Conservation (phyloP, 768 basidiomycete species). For the Hericium rajendrae region DNA sequence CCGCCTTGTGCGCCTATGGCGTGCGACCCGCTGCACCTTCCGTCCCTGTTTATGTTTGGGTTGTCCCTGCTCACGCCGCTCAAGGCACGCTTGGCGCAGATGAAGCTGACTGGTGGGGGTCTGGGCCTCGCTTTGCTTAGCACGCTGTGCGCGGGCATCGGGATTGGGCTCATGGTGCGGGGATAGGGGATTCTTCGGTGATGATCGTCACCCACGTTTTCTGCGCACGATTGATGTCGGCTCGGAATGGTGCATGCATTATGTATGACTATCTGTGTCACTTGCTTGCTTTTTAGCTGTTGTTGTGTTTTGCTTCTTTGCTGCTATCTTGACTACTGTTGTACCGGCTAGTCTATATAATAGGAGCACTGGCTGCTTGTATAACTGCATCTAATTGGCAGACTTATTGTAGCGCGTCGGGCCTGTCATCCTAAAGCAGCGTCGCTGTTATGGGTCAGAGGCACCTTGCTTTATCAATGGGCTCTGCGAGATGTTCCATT, state of each 20-base stretch:
- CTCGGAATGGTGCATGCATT: neutral
- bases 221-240: neutral
- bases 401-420: too few relatives aligned
- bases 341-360: neutral
- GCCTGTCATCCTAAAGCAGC: too few relatives aligned
- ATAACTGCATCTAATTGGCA: too few relatives aligned
- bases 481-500: too few relatives aligned
- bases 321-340: neutral
- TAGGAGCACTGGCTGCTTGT: neutral
- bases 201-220: neutral
- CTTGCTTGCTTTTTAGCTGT: neutral
- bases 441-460: too few relatives aligned
- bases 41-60: conserved; percentile 51
- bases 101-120: conserved; percentile 15
- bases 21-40: conserved; percentile 60
- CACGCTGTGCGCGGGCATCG: conserved; percentile 36
- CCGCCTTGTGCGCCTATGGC: conserved; percentile 19
- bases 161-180: conserved; percentile 28
- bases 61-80: conserved; percentile 48
- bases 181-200: neutral
- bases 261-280: neutral
- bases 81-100: conserved; percentile 19
- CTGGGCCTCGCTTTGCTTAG: conserved; percentile 28
- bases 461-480: too few relatives aligned
- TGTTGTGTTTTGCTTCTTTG: neutral